Base-by-base conservation (phyloP, 2,329 filamentous ascomycete species). In the Paecilomyces variotii region DNA sequence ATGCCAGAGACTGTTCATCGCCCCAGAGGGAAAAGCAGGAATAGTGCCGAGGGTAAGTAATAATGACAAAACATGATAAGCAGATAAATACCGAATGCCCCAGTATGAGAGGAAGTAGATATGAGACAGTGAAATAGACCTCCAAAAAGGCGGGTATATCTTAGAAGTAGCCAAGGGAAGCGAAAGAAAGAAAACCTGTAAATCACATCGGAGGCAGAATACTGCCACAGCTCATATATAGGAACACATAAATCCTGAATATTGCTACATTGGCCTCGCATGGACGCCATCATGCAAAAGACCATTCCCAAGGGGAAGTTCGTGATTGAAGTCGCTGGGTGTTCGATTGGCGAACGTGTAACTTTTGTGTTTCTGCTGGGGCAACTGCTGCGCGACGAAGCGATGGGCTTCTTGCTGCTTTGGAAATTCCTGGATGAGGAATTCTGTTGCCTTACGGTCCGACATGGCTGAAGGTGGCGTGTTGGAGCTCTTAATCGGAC, bases 311-410 rank as follows among this genome's bases (percentile, higher is more conserved):
- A 45, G 35, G 26, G 50, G 24, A 25, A 52, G 19, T 27, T 52
- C 50, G 24, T 52, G 27, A 61, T 58, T 63, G 64, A 72, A 75
- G 62, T 76, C 71, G 60, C 69, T 73, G 53, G 74, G 71, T 30
- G 75, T 75, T 54, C 71, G 69, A 60, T 78, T 76, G 57, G 74
- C 71, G 57, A 79, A 79, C 10, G 73, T 74, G 60, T 76, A 79
- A 53, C 67, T 72, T 64, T 76, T 76, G 5, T 73, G 72, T 63
- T 72, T 73, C 58, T 76, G 74, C 25, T 70, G 70, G 28, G 70
- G 64, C 55, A 78, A 65, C 58, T 77, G 74, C 57, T 78, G 73
- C n/a, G 75, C 71, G 52, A 72, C 69, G 59, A 72, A 74, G 25
- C 72, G 72, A 61, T 77, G 73, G n/a, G 71, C 71, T 61, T 76